Conservation (phyloP, 1,284 basidiomycete species). For the Xanthoconium separans region DNA sequence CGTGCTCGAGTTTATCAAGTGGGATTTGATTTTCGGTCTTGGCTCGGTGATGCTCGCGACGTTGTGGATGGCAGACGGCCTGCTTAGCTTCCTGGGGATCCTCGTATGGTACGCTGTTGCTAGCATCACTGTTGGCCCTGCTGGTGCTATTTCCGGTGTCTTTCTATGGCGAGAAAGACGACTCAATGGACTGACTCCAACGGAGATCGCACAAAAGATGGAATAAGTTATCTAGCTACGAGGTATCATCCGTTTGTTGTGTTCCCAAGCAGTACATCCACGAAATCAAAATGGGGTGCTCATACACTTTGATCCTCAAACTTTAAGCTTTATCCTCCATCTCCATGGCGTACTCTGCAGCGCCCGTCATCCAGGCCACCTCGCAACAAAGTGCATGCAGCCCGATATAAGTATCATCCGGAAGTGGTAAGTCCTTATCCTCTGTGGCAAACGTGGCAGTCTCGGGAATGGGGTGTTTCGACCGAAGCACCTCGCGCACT, state of each 20-base stretch:
- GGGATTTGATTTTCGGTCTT: slow-evolving; percentile 41
- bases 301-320: too few species aligned
- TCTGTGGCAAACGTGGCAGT: background rate
- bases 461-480: background rate
- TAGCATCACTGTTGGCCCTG: slow-evolving; percentile 40
- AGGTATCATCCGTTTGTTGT: too few species aligned
- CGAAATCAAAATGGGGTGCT: too few species aligned
- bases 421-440: background rate
- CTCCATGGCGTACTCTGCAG: background rate
- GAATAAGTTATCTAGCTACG: background rate
- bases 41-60: slow-evolving; percentile 37
- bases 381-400: slow-evolving; percentile 5
- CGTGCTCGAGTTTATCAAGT: slow-evolving; percentile 42
- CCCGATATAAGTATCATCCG: background rate
- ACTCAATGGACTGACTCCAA: slow-evolving; percentile 18
- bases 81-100: slow-evolving; percentile 21
- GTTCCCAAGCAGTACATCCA: too few species aligned
- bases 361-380: background rate
- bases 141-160: slow-evolving; percentile 42
- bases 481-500: accelerated
- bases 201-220: slow-evolving; percentile 1
- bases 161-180: slow-evolving; percentile 43
- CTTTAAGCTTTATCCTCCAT: too few species aligned
- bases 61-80: slow-evolving; percentile 41
- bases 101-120: slow-evolving; percentile 38